Evolutionary conservation across 768 basidiomycete genomes (phyloP), one percentile per base, ranked within the genome.

Genomic region (Lactarius evosmus): DNA sequence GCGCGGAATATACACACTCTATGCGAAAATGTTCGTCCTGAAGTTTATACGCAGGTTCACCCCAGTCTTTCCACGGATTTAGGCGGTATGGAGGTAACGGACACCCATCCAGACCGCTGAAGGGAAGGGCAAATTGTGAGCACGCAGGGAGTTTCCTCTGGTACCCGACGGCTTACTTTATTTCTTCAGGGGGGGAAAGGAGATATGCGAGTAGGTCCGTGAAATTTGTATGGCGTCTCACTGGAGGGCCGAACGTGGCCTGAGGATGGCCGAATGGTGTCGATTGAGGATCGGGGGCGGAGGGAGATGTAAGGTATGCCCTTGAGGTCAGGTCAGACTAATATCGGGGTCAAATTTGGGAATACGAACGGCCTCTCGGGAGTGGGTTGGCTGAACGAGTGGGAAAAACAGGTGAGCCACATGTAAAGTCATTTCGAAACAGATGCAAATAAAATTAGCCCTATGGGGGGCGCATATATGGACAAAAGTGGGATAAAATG

Each of bases 1-100:
- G 25, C 46, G 36, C 34, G 25, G 64, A 51, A 50, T 41, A 56
- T 66, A 90, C 93, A 75, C 78, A 96, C 95, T 95, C 93, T 74
- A 83, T 83, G 76, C 87, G 84, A 75, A 88, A 90, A 14, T 77
- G 76, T 69, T 93, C 89, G 66, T 86, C 82, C 71, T 87, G 84
- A 51, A 95, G 79, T 73, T 84, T 85, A 67, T 76, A 76, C 16
- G 91, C 93, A 50, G 87, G 75, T 60, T 90, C 87, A 33, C 90
- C 89, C 92, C 91, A 92, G 62, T 78, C 75, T 59, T 83, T 80
- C 71, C 89, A 89, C 33, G 82, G 66, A n/a, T 58, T 61, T 27
- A 57, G 63, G 44, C 66, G 69, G 63, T 68, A 58, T 38, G 66
- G 9, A n/a, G 64, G 22, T 53, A 62, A 44, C 34, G 49, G 46